Evolutionary conservation across 495 filamentous ascomycete species (phyloP).

Genomic region (Hypoxylon cercidicola): DNA sequence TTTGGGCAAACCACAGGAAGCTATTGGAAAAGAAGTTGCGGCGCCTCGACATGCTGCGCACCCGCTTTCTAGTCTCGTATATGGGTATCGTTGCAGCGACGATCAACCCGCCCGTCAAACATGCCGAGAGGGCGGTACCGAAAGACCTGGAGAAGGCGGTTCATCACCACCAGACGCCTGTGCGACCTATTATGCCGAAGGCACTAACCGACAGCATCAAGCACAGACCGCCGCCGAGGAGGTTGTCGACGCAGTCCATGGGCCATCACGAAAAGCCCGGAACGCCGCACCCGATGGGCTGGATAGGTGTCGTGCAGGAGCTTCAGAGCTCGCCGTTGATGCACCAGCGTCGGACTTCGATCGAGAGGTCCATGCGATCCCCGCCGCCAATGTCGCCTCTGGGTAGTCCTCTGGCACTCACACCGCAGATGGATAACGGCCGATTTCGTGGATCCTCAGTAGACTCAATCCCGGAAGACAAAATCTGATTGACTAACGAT

Average conservation of each 20-base stretch:
- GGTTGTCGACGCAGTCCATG: constrained; percentile 57
- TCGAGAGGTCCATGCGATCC: constrained; percentile 58
- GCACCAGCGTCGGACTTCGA: constrained; percentile 61
- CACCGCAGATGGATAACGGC: constrained; percentile 28
- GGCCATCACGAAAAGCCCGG: constrained; percentile 53
- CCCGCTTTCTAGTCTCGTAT: constrained; percentile 66
- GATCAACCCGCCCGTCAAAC: constrained; percentile 44
- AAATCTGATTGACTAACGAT: constrained; percentile 28
- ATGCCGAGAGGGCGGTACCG: constrained; percentile 43
- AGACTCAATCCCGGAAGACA: constrained; percentile 29
- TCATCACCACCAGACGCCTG: constrained; percentile 36
- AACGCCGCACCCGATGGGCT: constrained; percentile 54
- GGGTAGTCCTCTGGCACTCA: constrained; percentile 32
- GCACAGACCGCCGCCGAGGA: constrained; percentile 52
- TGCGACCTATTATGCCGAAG: constrained; percentile 49
- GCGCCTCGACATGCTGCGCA: constrained; percentile 68
- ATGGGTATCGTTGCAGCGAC: constrained; percentile 62
- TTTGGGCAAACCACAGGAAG: constrained; percentile 59
- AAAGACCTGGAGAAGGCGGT: constrained; percentile 47
- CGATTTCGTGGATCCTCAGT: constrained; percentile 27
- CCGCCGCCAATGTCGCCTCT: constrained; percentile 39
- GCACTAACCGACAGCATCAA: constrained; percentile 53
- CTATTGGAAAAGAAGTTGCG: constrained; percentile 63
- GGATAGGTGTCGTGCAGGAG: constrained; percentile 64
- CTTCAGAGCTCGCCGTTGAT: constrained; percentile 62